These are phyloP conservation scores for Plasmodium berghei DNA, from an alignment of 169 alveolate species.

Conservation along the genomic window DNA sequence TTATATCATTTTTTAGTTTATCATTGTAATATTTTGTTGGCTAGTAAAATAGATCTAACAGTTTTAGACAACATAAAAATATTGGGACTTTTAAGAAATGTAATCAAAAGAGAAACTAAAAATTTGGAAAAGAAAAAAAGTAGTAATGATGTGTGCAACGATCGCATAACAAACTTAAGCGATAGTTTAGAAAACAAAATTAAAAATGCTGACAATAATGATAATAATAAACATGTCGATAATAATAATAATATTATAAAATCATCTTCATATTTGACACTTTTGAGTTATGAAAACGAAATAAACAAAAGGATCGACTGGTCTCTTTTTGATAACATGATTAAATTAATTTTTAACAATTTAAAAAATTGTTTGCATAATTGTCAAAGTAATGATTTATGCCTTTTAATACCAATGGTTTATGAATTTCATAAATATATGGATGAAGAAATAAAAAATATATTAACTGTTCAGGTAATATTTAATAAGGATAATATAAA, in stretches of 20 bases:
- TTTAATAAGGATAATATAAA: conserved; percentile 62
- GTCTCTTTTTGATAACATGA: conserved; percentile 42
- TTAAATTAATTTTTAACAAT: conserved; percentile 34
- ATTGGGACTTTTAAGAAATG: conserved; percentile 25
- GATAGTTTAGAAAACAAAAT: conserved; percentile 2
- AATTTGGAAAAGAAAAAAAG: not conserved
- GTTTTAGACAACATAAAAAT: conserved; percentile 50
- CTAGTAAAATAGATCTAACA: conserved; percentile 58
- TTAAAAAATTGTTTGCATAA: conserved; percentile 63
- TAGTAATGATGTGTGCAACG: not conserved
- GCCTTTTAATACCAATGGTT: conserved; percentile 64
- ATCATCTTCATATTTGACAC: not conserved
- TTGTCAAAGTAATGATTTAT: conserved; percentile 32
- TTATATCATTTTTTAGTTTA: conserved; percentile 27
- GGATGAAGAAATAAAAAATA: conserved; percentile 74
- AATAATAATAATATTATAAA: not conserved
- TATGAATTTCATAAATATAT: conserved; percentile 63
- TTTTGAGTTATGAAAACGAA: not conserved
- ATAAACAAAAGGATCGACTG: not conserved
- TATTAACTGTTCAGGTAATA: conserved; percentile 71
- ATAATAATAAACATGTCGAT: not conserved
- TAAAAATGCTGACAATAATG: conserved; percentile 4
- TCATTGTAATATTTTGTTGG: conserved; percentile 43
- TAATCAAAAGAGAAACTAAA: not conserved
- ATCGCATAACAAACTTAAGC: not conserved